Evolutionary conservation across 1,139 yeast genomes (phyloP).

Genomic region (Candida labiduridarum): DNA sequence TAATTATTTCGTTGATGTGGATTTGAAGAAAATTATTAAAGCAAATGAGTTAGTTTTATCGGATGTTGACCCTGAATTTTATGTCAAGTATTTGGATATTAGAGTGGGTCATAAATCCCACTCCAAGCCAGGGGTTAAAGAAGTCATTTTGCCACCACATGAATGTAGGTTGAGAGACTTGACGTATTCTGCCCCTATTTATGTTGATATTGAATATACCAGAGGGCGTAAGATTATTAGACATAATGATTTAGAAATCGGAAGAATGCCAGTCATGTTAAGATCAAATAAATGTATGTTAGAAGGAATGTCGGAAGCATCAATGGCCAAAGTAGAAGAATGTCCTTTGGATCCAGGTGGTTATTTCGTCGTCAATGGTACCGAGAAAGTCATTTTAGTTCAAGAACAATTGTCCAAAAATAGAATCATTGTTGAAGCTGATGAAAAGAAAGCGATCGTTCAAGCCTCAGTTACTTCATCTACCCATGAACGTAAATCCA

Average conservation of each 20-base stretch:
- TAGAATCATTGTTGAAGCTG: constrained; percentile 97
- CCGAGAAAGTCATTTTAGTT: constrained; percentile 93
- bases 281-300: constrained; percentile 89
- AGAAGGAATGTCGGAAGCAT: constrained; percentile 72
- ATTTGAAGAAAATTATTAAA: constrained; percentile 83
- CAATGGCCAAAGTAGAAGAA: constrained; percentile 88
- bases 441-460: constrained; percentile 88
- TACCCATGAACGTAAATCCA: constrained; percentile 96
- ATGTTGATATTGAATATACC: constrained; percentile 95
- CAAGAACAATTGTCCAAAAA: constrained; percentile 97
- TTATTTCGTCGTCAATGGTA: constrained; percentile 94
- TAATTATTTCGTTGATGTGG: constrained; percentile 92
- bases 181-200: constrained; percentile 94
- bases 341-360: constrained; percentile 99
- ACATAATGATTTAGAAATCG: constrained; percentile 90
- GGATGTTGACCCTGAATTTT: constrained; percentile 97
- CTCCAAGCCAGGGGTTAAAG: constrained; percentile 53
- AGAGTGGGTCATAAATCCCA: constrained; percentile 77
- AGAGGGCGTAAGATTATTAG: constrained; percentile 90
- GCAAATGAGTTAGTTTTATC: constrained; percentile 89
- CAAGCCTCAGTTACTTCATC: constrained; percentile 98
- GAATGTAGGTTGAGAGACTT: constrained; percentile 94
- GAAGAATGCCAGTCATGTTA: constrained; percentile 97
- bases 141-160: constrained; percentile 83
- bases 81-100: constrained; percentile 86